Evolutionary conservation across 768 basidiomycete species (phyloP), one percentile per base, ranked within the genome.

Genomic region (Trametes sanguinea): DNA sequence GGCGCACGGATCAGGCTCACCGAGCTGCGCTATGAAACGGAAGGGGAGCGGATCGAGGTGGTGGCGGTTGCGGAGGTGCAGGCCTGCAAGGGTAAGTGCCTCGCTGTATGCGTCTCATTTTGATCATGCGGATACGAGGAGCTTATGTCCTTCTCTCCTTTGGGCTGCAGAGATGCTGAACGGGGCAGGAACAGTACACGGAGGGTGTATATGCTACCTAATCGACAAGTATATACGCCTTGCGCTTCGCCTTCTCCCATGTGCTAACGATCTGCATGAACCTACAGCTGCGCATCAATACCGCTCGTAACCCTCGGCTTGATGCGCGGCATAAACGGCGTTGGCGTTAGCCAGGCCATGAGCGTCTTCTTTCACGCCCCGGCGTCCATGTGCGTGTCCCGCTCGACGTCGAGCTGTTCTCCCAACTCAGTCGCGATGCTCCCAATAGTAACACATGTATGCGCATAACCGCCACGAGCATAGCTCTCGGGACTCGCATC

Each of bases 301-400:
- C 87, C 88, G 0, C 80, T 89, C 10, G 83, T 90, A 33, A 85
- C 84, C 6, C 77, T 91, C 9, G 88, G 88, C 2, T 69, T 89
- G 44, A 72, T 85, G 40, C 78, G 82, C 67, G 80, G 81, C 61
- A 73, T 79, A 30, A 90, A 90, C 59, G 88, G 88, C 2, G 88
- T 90, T 11, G 89, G 89, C 10, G 88, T 90, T 17, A 90, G 86
- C 3, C 87, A 89, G 71, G 81, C 83, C 9, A 82, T 89, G 83
- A 86, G 85, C 63, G 77, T 90, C 29, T 72, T 83, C 33, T 90
- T 87, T 73, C 89, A 88, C 69, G 80, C 89, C 14, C 88, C 88
- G 10, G 87, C 86, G 3, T 77, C 85, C 3, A 69, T 77, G 88
- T 86, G 71, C 75, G 85, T 76, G 37, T 30, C 46, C 30, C 14